Percentiles rank a stretch among this genome's conserved stretches.
Evolutionary conservation across 2,329 filamentous ascomycete genomes (phyloP).

Genomic region (Chaetomium globosum): DNA sequence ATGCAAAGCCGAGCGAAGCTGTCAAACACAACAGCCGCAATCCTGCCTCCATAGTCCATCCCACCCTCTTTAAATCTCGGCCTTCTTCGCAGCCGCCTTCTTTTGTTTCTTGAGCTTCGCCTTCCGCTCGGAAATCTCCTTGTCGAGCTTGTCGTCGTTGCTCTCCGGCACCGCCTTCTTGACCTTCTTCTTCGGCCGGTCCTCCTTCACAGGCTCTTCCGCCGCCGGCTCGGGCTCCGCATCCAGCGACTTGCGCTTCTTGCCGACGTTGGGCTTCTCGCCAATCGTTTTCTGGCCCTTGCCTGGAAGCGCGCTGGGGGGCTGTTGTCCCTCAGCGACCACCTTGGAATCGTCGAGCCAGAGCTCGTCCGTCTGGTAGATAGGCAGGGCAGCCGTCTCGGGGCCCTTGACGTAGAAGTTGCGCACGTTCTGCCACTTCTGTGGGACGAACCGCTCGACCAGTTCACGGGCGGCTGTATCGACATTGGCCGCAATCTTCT

Average conservation of each 20-base stretch:
- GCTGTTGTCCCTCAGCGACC: conserved; percentile 57
- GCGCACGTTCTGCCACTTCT: conserved; percentile 85
- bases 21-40: conserved; percentile 11
- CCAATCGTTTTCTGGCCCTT: conserved; percentile 39
- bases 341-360: conserved; percentile 82
- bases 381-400: conserved; percentile 83
- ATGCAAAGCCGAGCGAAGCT: conserved; percentile 26
- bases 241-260: conserved; percentile 61
- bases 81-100: conserved; percentile 52
- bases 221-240: conserved; percentile 33
- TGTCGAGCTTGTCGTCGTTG: conserved; percentile 57
- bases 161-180: conserved; percentile 45
- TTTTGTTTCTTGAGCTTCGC: conserved; percentile 62
- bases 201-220: conserved; percentile 37
- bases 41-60: conserved; percentile 6
- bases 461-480: conserved; percentile 69
- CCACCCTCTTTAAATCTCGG: conserved; percentile 28
- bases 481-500: conserved; percentile 80
- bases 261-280: conserved; percentile 63
- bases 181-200: conserved; percentile 47
- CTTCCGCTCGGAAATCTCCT: conserved; percentile 64
- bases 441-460: conserved; percentile 77
- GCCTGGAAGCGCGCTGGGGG: conserved; percentile 49
- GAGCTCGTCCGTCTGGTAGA: conserved; percentile 90
- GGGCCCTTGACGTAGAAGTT: conserved; percentile 88